These are phyloP conservation scores for Rosa chinensis DNA, from an alignment of 306 rosid genomes.

Conservation along the genomic window DNA sequence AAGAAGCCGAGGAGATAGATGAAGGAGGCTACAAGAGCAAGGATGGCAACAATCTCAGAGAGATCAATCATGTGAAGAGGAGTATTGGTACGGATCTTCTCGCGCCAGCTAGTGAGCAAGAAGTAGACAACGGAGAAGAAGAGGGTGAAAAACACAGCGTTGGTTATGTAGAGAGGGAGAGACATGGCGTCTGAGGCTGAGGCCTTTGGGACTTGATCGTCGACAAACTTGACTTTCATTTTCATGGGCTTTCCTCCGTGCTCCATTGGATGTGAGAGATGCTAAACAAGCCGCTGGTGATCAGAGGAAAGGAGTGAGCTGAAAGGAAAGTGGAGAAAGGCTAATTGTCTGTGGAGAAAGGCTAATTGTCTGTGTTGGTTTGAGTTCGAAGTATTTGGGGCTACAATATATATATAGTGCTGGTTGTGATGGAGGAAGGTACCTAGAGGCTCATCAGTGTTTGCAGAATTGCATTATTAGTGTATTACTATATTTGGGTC, in stretches of 20 bases:
- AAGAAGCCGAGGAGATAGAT: slow-evolving; percentile 3
- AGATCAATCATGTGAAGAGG: not conserved
- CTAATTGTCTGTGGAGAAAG: not conserved
- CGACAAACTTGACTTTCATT: not conserved
- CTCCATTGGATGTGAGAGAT: not conserved
- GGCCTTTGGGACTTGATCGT: not conserved
- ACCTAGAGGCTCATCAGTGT: not conserved
- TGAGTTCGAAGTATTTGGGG: not conserved
- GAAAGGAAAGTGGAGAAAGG: too few relatives aligned
- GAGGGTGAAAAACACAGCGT: not conserved
- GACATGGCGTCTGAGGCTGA: not conserved
- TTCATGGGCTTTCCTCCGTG: not conserved
- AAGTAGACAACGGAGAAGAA: slow-evolving; percentile 10
- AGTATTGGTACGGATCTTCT: not conserved
- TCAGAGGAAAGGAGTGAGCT: not conserved
- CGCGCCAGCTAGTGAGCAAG: not conserved
- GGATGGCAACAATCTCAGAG: not conserved
- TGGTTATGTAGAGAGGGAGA: not conserved
- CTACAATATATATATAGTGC: not conserved
- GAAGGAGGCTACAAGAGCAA: not conserved
- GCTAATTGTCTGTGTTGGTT: not conserved
- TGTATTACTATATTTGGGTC: not conserved
- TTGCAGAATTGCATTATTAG: not conserved
- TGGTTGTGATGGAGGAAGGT: not conserved
- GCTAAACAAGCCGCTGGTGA: not conserved